Base-by-base conservation (phyloP, 2,329 filamentous ascomycete genomes). In the Dactylellina drechsleri region DNA sequence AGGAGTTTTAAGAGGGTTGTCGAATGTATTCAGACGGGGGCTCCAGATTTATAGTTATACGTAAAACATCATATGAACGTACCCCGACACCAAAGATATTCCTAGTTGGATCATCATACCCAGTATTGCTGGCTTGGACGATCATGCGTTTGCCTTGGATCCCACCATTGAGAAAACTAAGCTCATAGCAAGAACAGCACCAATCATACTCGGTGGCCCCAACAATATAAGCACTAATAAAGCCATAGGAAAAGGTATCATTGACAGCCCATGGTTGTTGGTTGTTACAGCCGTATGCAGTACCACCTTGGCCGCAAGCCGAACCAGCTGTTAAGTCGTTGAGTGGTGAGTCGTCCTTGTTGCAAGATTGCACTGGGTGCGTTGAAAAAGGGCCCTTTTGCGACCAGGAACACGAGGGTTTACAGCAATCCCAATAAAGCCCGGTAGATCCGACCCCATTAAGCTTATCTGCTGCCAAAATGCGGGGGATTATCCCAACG, bases 111-210 rank as follows among this genome's bases (percentile, higher is more conserved):
- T 89, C 87, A 18, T 83, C 83, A 28, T 75, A 75, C 47, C 87
- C 88, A 1, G 87, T 90, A 80, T 89, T 90, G 41, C 86, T 88
- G 8, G 86, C 86, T 79, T 90, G 88, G 15, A 90, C 85, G 65
- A 90, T 83, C 86, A 90, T 88, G 71, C 83, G 86, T 82, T 90
- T 89, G 60, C 87, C 87, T 31, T 82, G 81, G 18, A 87, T 83
- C 6, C 74, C 49, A 13, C 75, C 73, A 52, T 78, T 77, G 16
- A 86, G 88, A 79, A 89, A 88, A 15, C 85, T 87, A 66, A 89
- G 81, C 81, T 86, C 84, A 79, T 89, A 90, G 81, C 88, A 90
- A 47, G 85, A 86, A 80, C 89, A 91, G 82, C 89, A 91, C 86
- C 87, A 89, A 18, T 82, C 84, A 0, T 83, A 82, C 80, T 90